Evolutionary conservation across 1,284 basidiomycete species (phyloP).

Genomic region (Trametes hirsuta): DNA sequence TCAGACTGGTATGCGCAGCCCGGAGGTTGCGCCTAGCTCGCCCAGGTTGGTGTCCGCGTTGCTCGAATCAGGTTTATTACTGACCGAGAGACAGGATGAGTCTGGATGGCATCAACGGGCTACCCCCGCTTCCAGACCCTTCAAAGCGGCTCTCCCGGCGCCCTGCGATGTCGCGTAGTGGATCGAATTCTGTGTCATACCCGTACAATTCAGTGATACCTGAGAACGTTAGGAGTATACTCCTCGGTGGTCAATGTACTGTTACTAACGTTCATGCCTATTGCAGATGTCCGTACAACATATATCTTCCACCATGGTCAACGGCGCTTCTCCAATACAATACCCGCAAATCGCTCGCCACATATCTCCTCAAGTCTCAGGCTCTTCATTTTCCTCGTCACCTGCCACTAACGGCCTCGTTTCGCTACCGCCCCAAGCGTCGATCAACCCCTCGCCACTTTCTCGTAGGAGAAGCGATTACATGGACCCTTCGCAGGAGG

Average conservation of each 20-base stretch:
- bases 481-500: constrained; percentile 76
- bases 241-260: neutral
- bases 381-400: constrained; percentile 40
- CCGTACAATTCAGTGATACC: constrained; percentile 43
- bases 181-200: constrained; percentile 43
- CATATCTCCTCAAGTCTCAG: constrained; percentile 39
- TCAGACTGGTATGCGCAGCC: constrained; percentile 16
- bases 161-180: constrained; percentile 40
- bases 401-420: constrained; percentile 40
- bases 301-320: constrained; percentile 37
- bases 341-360: constrained; percentile 47
- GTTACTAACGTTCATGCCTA: neutral
- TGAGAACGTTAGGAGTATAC: constrained; percentile 44
- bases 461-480: constrained; percentile 80
- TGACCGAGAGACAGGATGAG: constrained; percentile 11
- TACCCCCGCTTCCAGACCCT: constrained; percentile 32
- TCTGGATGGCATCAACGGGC: constrained; percentile 14
- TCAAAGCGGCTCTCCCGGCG: constrained; percentile 39
- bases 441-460: constrained; percentile 71
- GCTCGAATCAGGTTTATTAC: neutral
- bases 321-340: constrained; percentile 42
- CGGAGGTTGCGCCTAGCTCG: constrained; percentile 27
- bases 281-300: constrained; percentile 35
- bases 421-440: constrained; percentile 77
- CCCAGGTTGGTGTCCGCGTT: constrained; percentile 22